These are phyloP conservation scores for Suillus decipiens DNA, from an alignment of 768 basidiomycete species.

Conservation along the genomic window DNA sequence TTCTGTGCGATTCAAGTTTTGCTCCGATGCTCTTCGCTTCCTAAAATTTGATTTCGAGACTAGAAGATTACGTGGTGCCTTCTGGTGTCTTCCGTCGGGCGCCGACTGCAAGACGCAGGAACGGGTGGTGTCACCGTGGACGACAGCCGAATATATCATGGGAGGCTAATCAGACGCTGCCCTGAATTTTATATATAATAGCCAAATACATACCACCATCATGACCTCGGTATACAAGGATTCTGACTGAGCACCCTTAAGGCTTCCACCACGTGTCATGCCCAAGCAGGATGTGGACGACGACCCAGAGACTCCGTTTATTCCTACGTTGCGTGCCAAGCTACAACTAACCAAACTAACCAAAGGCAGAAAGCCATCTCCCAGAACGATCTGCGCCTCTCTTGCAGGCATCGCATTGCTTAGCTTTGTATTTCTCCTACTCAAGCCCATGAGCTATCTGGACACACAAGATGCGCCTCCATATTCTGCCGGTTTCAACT, in stretches of 20 bases:
- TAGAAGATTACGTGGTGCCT: background rate
- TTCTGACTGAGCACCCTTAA: background rate
- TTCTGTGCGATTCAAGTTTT: background rate
- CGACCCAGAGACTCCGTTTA: conserved; percentile 10
- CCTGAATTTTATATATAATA: background rate
- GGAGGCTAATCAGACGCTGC: background rate
- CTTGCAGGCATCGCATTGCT: conserved; percentile 32
- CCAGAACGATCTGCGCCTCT: conserved; percentile 13
- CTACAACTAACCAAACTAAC: background rate
- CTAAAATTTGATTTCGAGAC: background rate
- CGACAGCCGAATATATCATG: background rate
- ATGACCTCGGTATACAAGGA: background rate
- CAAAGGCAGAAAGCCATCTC: background rate
- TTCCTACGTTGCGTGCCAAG: conserved; percentile 6
- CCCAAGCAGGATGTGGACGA: background rate
- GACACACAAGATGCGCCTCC: background rate
- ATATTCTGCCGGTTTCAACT: background rate
- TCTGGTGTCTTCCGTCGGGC: background rate
- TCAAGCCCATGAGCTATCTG: conserved; percentile 2
- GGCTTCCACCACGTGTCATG: conserved; percentile 8
- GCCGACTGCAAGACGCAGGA: background rate
- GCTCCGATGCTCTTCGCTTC: background rate
- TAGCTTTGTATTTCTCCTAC: conserved; percentile 13
- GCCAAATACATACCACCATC: background rate
- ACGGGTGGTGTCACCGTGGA: background rate